Conservation (phyloP, 805 yeast genomes). For the Crinitomyces ghanaensis region DNA sequence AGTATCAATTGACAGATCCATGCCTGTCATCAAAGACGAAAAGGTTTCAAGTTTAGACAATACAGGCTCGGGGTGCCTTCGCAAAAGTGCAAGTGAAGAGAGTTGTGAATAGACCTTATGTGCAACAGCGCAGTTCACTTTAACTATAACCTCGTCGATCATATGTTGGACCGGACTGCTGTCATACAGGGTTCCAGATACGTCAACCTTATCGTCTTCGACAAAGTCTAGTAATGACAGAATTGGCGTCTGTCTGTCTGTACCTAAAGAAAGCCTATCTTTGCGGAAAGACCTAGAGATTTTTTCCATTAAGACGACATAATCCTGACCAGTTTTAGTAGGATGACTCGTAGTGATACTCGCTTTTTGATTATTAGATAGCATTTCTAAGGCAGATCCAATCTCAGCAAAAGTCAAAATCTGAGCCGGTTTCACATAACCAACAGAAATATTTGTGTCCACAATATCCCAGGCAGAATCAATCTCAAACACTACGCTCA, state of each 20-base stretch:
- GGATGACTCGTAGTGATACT: slow-evolving; percentile 6
- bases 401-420: slow-evolving; percentile 20
- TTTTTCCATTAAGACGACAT: slow-evolving; percentile 50
- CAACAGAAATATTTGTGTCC: slow-evolving; percentile 66
- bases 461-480: slow-evolving; percentile 67
- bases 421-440: slow-evolving; percentile 54
- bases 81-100: slow-evolving; percentile 72
- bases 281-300: slow-evolving; percentile 61
- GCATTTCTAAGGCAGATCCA: slow-evolving; percentile 11
- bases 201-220: slow-evolving; percentile 73
- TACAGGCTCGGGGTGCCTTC: slow-evolving; percentile 82
- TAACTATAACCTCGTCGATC: slow-evolving; percentile 64
- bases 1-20: slow-evolving; percentile 51
- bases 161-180: slow-evolving; percentile 43
- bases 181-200: slow-evolving; percentile 52
- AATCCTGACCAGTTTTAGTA: slow-evolving; percentile 50
- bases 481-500: slow-evolving; percentile 72
- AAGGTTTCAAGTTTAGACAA: slow-evolving; percentile 70
- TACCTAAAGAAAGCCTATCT: slow-evolving; percentile 39
- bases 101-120: slow-evolving; percentile 60
- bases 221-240: slow-evolving; percentile 64
- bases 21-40: slow-evolving; percentile 51
- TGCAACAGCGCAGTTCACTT: slow-evolving; percentile 79
- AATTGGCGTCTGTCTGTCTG: slow-evolving; percentile 32
- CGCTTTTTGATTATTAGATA: slow-evolving; percentile 3